phyloP scores from a whole-genome alignment of 75 land plant species.

The Chamaecyparis obtusa region DNA sequence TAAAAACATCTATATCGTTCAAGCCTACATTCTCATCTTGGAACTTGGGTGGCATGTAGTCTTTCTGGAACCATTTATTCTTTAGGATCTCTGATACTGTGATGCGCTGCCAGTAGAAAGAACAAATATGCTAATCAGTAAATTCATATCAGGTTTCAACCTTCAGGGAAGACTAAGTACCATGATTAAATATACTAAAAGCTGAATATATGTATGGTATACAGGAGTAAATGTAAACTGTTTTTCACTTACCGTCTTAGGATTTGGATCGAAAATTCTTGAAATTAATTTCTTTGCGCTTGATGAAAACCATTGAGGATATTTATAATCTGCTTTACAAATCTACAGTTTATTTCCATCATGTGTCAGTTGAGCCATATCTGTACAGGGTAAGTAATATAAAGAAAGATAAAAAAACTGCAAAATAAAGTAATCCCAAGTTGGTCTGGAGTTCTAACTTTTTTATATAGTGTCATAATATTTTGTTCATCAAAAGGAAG shows the following conservation, averaged over 20 bases:
- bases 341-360: constrained; percentile 48
- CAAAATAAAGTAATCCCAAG: neutral
- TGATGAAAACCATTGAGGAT: constrained; percentile 88
- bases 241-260: constrained; percentile 59
- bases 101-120: constrained; percentile 58
- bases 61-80: constrained; percentile 91
- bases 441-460: constrained; percentile 27
- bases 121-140: neutral
- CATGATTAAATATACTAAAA: neutral
- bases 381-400: neutral
- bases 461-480: constrained; percentile 52
- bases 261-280: constrained; percentile 90
- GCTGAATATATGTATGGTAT: neutral
- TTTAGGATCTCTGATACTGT: constrained; percentile 69
- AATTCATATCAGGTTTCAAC: neutral
- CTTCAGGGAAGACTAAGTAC: neutral
- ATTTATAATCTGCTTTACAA: constrained; percentile 69
- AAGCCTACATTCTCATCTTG: constrained; percentile 63
- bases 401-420: neutral
- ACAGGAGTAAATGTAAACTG: neutral
- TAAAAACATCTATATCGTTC: constrained; percentile 84
- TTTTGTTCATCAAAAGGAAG: constrained; percentile 75
- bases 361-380: neutral
- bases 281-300: constrained; percentile 67
- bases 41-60: constrained; percentile 68